These are phyloP conservation scores for Arthromyces matolae DNA, from an alignment of 768 basidiomycete species.

Conservation along the genomic window DNA sequence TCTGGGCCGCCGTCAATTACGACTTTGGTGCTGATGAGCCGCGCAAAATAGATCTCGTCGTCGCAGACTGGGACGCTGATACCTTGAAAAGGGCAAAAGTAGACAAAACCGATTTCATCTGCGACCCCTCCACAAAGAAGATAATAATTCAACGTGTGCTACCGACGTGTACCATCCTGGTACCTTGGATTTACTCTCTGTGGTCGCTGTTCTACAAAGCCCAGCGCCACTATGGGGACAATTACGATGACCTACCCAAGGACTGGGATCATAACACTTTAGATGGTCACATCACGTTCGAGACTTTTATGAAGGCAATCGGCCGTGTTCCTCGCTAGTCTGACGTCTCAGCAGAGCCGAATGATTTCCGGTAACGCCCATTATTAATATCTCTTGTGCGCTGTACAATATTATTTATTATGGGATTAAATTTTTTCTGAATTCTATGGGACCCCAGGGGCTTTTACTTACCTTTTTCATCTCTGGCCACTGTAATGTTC, in stretches of 20 bases:
- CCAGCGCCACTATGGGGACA: too few species aligned
- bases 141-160: background rate
- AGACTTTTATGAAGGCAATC: background rate
- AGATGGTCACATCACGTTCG: background rate
- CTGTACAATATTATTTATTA: too few species aligned
- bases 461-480: too few species aligned
- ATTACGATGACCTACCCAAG: background rate
- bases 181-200: background rate
- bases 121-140: background rate
- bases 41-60: background rate
- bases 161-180: background rate
- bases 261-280: background rate
- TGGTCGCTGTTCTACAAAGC: background rate
- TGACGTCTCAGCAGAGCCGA: too few species aligned
- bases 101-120: background rate
- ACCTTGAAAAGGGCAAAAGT: too few species aligned
- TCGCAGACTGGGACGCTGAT: background rate
- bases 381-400: too few species aligned
- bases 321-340: too few species aligned
- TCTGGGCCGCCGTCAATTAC: slow-evolving; percentile 21
- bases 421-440: too few species aligned
- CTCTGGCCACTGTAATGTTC: too few species aligned
- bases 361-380: too few species aligned
- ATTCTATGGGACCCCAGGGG: too few species aligned
- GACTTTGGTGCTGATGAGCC: slow-evolving; percentile 9